Base-by-base conservation (phyloP, 129 eudicot genomes). In the Tanacetum coccineum region DNA sequence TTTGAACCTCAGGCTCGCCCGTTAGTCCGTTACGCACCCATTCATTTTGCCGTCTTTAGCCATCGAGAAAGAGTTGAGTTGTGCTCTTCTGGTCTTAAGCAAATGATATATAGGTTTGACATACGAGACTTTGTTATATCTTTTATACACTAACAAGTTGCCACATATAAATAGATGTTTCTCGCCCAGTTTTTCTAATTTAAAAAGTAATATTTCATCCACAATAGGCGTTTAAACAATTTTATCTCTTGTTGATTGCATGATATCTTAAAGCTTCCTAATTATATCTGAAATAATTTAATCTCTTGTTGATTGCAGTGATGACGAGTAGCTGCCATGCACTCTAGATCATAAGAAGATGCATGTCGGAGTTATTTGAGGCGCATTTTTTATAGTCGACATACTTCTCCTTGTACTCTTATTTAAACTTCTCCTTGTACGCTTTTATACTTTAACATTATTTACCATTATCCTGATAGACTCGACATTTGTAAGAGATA, bases 261-360 rank as follows among this genome's bases (percentile, higher is more conserved):
- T 50, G 2, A 50, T 50, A 50, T 50, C 21, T 50, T 50, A 50
- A 12, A n/a, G 50, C 2, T 48, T 13, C 53, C 6, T 48, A 15
- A 9, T 11, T 48, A 11, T 48, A 48, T 11, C 53, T 48, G 15
- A 62, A 48, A 26, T 20, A 8, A 50, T 9, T 2, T 9, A 15
- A 21, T 72, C 28, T 72, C 13, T 72, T 62, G 13, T 72, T 51
- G 30, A 51, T 51, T 72, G 70, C 67, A 72, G 70, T 50, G 68
- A 52, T 61, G 54, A 21, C 63, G 63, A 72, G 51, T 19, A 72
- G 62, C 45, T 21, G 62, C 15, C 28, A 21, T 49, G 70, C 62
- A 19, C 45, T 72, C 63, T 62, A 36, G 54, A 72, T 52, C 39
- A 72, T 54, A 26, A 39, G 63, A 62, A 39, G 76, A 51, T 48